Base-by-base conservation (phyloP, 768 basidiomycete genomes). In the Tylopilus cervinicoccineus region DNA sequence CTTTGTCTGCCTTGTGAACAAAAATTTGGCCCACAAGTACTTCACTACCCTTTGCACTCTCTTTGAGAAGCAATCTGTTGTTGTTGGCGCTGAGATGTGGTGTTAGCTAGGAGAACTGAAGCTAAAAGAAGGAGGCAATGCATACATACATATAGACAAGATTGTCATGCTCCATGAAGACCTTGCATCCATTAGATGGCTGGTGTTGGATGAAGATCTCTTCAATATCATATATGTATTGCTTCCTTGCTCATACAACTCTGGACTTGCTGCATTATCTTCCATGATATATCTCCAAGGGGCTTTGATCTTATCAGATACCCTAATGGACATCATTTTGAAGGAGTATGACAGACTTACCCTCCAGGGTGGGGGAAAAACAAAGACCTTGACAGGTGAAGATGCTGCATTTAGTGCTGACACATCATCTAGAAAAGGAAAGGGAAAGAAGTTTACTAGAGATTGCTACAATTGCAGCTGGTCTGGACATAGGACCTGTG, bases 381-480 rank as follows among this genome's bases (percentile, higher is more conserved):
- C n/a, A n/a, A n/a, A n/a, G n/a, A n/a, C n/a, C n/a, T n/a, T n/a
- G n/a, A n/a, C n/a, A n/a, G n/a, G n/a, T n/a, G n/a, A n/a, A n/a
- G n/a, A n/a, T n/a, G n/a, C n/a, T n/a, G n/a, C n/a, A n/a, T n/a
- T n/a, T n/a, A n/a, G n/a, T n/a, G n/a, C n/a, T n/a, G n/a, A n/a
- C n/a, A n/a, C n/a, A n/a, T n/a, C n/a, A n/a, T n/a, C n/a, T n/a
- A 37, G 6, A 33, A 9, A 4, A 26, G 6, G 6, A 39, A 26
- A 16, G 16, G 24, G 13, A 22, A 22, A 33, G 17, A 51, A 29
- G 9, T 53, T 44, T 5, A 14, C 28, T 13, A 33, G 36, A 12
- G n/a, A 32, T 22, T 52, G 50, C 31, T 7, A 32, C 12, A 48
- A 54, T 9, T 56, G 48, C 14, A 20, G 52, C 0, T 50, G 43